Conservation (phyloP, 2,329 filamentous ascomycete genomes). For the Xylaria polymorpha region DNA sequence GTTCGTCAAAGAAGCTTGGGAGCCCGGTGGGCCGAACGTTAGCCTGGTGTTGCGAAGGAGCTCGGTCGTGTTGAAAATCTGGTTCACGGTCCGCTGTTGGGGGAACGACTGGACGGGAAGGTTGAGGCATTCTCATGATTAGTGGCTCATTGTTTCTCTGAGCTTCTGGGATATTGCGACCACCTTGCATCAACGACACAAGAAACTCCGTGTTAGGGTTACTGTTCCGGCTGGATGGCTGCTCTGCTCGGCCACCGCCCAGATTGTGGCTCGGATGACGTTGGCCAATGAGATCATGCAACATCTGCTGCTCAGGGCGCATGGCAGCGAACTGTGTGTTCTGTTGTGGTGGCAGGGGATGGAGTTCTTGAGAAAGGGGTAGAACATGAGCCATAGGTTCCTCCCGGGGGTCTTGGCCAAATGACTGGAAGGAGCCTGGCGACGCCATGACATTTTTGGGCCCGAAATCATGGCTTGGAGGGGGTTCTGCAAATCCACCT, state of each 20-base stretch:
- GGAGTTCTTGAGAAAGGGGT: constrained; percentile 63
- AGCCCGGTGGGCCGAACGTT: constrained; percentile 52
- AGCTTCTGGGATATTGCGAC: constrained; percentile 61
- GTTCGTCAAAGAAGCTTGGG: constrained; percentile 66
- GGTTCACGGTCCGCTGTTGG: constrained; percentile 62
- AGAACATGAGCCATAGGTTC: constrained; percentile 57
- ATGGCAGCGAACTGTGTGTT: constrained; percentile 61
- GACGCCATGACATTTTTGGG: constrained; percentile 58
- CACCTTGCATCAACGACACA: constrained; percentile 80
- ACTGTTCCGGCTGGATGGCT: constrained; percentile 55
- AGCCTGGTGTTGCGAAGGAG: constrained; percentile 50
- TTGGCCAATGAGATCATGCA: constrained; percentile 70
- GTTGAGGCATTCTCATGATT: constrained; percentile 65
- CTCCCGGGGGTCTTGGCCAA: constrained; percentile 59
- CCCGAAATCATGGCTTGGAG: constrained; percentile 46
- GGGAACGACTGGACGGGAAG: constrained; percentile 61
- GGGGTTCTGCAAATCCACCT: constrained; percentile 47
- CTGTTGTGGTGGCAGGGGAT: constrained; percentile 60
- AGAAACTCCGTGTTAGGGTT: constrained; percentile 84
- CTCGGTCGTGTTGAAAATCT: constrained; percentile 59
- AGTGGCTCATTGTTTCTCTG: constrained; percentile 64
- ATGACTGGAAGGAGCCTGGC: constrained; percentile 62
- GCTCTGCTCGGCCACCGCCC: constrained; percentile 59
- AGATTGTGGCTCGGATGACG: constrained; percentile 68
- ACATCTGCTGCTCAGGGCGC: constrained; percentile 66